Evolutionary conservation across 495 filamentous ascomycete genomes (phyloP).

Genomic region (Chaetomium fimeti): DNA sequence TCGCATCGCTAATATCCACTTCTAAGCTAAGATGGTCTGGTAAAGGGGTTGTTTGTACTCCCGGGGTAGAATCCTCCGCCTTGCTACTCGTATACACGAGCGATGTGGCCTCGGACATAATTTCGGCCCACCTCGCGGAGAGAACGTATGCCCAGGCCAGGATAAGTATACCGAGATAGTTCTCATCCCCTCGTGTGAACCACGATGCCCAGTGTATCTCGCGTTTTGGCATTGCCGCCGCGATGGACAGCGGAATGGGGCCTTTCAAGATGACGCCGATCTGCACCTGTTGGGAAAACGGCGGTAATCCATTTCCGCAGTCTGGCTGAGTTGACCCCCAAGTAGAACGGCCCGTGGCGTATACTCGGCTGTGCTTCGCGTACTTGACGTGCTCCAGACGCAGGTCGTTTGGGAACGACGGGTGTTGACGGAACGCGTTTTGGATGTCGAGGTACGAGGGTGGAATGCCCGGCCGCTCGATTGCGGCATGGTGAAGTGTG

Average conservation of each 20-base stretch:
- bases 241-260: background rate
- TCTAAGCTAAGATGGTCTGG: background rate
- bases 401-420: background rate
- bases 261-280: constrained; percentile 1
- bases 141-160: constrained; percentile 30
- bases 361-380: constrained; percentile 1
- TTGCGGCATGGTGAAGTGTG: background rate
- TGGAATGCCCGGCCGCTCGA: constrained; percentile 5
- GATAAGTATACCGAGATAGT: constrained; percentile 18
- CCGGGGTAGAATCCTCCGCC: constrained; percentile 3
- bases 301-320: background rate
- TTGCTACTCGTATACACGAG: constrained; percentile 19
- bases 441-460: background rate
- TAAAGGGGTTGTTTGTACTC: background rate
- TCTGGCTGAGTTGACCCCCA: background rate
- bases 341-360: background rate
- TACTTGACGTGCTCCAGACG: background rate
- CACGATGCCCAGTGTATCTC: background rate
- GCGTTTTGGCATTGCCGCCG: background rate
- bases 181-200: constrained; percentile 14
- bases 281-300: constrained; percentile 5
- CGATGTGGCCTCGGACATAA: constrained; percentile 17
- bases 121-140: constrained; percentile 27
- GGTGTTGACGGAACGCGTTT: background rate
- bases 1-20: constrained; percentile 32